Base-by-base conservation (phyloP, 139 green algal species). In the Haematococcus sp. region DNA sequence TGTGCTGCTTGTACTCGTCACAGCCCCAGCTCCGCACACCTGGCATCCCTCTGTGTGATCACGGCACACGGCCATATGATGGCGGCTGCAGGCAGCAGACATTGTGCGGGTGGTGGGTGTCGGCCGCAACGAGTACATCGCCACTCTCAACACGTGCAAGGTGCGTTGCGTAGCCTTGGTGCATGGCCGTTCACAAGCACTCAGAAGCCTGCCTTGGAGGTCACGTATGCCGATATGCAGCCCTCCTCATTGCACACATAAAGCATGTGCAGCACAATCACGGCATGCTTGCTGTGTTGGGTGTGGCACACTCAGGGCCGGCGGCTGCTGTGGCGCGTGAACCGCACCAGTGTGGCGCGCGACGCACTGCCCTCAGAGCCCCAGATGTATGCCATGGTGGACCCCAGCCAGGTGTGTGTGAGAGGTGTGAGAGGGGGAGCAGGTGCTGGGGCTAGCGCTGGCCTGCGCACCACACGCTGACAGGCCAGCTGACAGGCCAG, bases 91-190 rank as follows among this genome's bases (percentile, higher is more conserved):
- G 90, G 92, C 94, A 2, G 94, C 94, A 16, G 94, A 98, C 77
- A 86, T 86, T 9, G 70, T 97, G 56, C 76, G 86, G 7, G 49
- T 94, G 28, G 79, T 93, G 27, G 94, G 94, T 35, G 87, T 98
- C 17, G 94, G 94, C 0, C 85, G 94, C 66, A 98, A 98, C 70
- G 90, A 97, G 85, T 98, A 96, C 89, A 98, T 98, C 33, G 81
- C 91, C 2, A 89, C 88, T 46, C 87, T 98, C 72, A 95, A 97
- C 74, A 78, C 88, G 32, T 96, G 84, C 87, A 98, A 96, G 81
- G 40, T 49, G 40, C 40, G 40, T 11, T n/a, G n/a, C n/a, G n/a
- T n/a, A n/a, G n/a, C n/a, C n/a, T n/a, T n/a, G n/a, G n/a, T n/a
- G n/a, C n/a, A n/a, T n/a, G n/a, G n/a, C n/a, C n/a, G n/a, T n/a